Evolutionary conservation across 164 flowering plant genomes (phyloP).

Genomic region (grape (Vitis vinifera)): DNA sequence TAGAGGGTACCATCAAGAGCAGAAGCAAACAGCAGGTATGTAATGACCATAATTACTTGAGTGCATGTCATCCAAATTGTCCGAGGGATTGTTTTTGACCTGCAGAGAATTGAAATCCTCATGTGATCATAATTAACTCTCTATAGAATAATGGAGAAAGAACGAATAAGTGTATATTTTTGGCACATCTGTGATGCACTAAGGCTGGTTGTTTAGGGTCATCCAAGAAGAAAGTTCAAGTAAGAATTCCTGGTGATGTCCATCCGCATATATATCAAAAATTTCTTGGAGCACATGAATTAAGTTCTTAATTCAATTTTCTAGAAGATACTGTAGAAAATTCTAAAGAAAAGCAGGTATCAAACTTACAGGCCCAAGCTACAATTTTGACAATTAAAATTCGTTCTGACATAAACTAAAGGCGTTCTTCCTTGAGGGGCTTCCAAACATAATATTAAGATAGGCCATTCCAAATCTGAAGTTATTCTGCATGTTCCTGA

Average conservation of each 20-base stretch:
- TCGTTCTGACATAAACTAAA: not conserved
- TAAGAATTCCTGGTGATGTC: too few species aligned
- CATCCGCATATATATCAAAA: too few species aligned
- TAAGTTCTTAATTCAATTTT: too few species aligned
- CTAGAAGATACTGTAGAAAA: too few species aligned
- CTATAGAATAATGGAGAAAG: not conserved
- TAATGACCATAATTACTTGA: conserved; percentile 61
- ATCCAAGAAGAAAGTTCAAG: too few species aligned
- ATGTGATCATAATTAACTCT: conserved; percentile 1
- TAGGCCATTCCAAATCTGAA: not conserved
- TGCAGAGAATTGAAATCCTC: conserved; percentile 29
- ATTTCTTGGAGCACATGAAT: too few species aligned
- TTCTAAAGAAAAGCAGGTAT: too few species aligned
- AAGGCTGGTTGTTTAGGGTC: too few species aligned
- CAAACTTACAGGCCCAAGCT: too few species aligned
- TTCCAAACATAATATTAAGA: not conserved
- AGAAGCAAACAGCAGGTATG: conserved; percentile 73
- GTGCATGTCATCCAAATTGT: conserved; percentile 75
- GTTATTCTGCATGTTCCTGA: not conserved
- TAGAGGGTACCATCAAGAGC: conserved; percentile 64
- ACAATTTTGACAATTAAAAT: not conserved
- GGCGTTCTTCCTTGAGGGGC: not conserved
- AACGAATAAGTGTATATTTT: too few species aligned
- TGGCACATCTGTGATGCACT: too few species aligned
- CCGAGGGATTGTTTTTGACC: conserved; percentile 66